These are phyloP conservation scores for Myochromella boudieri DNA, from an alignment of 768 basidiomycete genomes.

Conservation along the genomic window DNA sequence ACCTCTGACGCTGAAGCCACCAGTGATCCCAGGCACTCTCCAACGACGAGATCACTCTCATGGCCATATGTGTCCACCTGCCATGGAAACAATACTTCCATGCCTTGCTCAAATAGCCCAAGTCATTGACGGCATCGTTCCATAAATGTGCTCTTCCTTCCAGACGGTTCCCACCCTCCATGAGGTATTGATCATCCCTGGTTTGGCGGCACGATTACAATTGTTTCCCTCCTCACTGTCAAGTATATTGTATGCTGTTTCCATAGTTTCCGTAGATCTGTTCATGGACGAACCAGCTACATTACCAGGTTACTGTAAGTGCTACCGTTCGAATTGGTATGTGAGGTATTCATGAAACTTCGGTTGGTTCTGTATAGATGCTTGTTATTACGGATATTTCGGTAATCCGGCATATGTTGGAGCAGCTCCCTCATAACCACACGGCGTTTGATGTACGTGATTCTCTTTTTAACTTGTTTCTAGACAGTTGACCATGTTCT, in stretches of 20 bases:
- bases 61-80: slow-evolving; percentile 40
- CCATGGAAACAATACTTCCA: slow-evolving; percentile 67
- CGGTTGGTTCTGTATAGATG: slow-evolving; percentile 87
- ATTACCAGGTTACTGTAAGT: slow-evolving; percentile 83
- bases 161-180: slow-evolving; percentile 82
- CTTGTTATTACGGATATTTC: slow-evolving; percentile 88
- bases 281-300: slow-evolving; percentile 55
- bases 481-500: slow-evolving; percentile 2
- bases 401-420: slow-evolving; percentile 84
- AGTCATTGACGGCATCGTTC: slow-evolving; percentile 75
- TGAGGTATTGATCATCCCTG: slow-evolving; percentile 66
- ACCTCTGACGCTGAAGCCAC: too few species aligned
- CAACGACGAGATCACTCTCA: slow-evolving; percentile 33
- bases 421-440: slow-evolving; percentile 83
- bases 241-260: slow-evolving; percentile 73
- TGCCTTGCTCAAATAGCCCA: slow-evolving; percentile 77
- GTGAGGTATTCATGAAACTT: neutral
- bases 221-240: slow-evolving; percentile 84
- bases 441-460: slow-evolving; percentile 76
- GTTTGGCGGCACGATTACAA: slow-evolving; percentile 85
- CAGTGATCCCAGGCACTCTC: slow-evolving; percentile 31
- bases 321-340: slow-evolving; percentile 3
- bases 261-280: slow-evolving; percentile 79
- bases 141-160: slow-evolving; percentile 64
- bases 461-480: neutral